phyloP scores from a whole-genome alignment of 345 rosid species.

The Ailanthus altissimus region DNA sequence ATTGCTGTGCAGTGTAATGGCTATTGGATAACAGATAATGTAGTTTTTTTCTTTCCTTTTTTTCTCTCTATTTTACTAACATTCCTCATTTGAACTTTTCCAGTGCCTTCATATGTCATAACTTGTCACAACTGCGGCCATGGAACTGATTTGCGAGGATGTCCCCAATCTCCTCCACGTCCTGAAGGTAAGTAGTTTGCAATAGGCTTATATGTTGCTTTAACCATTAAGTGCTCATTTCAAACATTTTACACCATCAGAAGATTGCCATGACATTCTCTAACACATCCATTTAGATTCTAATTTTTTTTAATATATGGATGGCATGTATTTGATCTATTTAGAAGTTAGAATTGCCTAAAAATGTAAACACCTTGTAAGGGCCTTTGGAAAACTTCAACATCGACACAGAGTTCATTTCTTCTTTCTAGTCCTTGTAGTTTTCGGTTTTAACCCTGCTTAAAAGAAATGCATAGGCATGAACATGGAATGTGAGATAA shows the following conservation, averaged over 20 bases:
- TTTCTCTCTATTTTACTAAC: conserved; percentile 7
- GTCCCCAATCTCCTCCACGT: conserved; percentile 80
- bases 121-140: conserved; percentile 92
- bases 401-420: not conserved
- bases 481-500: not conserved
- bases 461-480: not conserved
- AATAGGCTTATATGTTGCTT: conserved; percentile 3
- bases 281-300: not conserved
- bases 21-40: too few species aligned
- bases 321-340: not conserved
- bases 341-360: not conserved
- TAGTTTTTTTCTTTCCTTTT: not conserved
- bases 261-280: not conserved
- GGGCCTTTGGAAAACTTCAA: not conserved
- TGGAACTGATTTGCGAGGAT: conserved; percentile 93
- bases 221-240: not conserved
- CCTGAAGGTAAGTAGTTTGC: conserved; percentile 58
- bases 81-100: conserved; percentile 27
- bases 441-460: not conserved
- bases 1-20: not conserved
- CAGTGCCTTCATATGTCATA: conserved; percentile 69
- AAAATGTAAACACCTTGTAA: not conserved
- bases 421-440: not conserved
- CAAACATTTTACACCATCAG: not conserved
- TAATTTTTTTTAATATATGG: not conserved